Evolutionary conservation across 768 basidiomycete species (phyloP).

Genomic region (Termitomyces sp.): DNA sequence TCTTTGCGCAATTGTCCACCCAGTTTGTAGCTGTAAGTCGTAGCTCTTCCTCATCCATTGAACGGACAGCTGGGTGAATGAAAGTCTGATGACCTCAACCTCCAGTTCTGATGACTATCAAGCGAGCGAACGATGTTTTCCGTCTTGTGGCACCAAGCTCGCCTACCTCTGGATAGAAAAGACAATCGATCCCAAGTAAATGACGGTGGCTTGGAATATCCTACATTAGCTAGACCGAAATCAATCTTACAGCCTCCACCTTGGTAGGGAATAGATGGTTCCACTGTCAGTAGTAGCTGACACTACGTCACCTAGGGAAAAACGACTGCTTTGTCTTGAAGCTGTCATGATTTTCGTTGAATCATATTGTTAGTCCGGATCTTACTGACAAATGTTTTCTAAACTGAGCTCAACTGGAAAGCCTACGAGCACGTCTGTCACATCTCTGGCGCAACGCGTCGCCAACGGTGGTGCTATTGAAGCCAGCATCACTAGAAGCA

Average conservation of each 20-base stretch:
- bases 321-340: conserved; percentile 48
- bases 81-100: no score
- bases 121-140: no score
- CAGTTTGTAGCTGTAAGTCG: no score
- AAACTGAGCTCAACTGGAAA: conserved; percentile 38
- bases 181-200: no score
- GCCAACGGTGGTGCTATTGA: conserved; percentile 42
- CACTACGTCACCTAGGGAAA: conserved; percentile 7
- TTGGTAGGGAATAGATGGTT: neutral
- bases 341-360: conserved; percentile 7
- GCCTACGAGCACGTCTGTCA: conserved; percentile 31
- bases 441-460: conserved; percentile 40
- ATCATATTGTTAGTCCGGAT: neutral
- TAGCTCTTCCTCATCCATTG: no score
- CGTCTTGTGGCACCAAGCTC: no score
- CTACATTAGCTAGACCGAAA: neutral
- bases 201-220: no score
- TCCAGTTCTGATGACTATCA: no score
- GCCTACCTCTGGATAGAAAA: no score
- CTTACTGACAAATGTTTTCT: neutral
- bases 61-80: no score
- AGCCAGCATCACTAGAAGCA: conserved; percentile 38
- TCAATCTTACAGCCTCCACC: neutral
- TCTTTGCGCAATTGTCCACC: no score
- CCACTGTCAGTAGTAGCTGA: neutral